Evolutionary conservation across 139 green algal genomes (phyloP), one percentile per base, ranked within the genome.

Genomic region (Yamagishiella unicocca): DNA sequence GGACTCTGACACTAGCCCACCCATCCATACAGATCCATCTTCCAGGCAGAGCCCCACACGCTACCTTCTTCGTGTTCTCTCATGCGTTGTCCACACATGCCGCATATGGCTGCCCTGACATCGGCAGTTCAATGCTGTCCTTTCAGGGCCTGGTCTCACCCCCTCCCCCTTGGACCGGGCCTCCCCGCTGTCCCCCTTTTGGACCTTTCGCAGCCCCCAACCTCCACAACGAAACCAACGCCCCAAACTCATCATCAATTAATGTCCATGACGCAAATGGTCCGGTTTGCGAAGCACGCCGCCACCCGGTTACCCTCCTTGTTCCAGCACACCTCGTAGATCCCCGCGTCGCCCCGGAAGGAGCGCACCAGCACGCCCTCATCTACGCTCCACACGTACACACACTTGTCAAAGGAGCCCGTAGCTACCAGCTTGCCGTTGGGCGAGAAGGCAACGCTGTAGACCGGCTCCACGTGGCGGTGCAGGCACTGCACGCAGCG

Each of bases 261-360:
- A 43, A 96, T 92, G 84, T 98, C 95, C 29, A 98, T 25, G 14
- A 98, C 93, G 46, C 79, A 91, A 3, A 98, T 90, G 12, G 86
- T 93, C 33, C 92, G 92, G 92, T 97, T 96, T 58, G 78, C 90
- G 73, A 94, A 97, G 87, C 95, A 96, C 2, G 96, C 96, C 35
- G 95, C 96, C 27, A 98, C 79, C 33, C 87, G 93, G 64, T 90
- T 81, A 12, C 96, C 96, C 29, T 93, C 88, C 66, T 85, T 85
- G 83, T 95, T 96, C 96, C 96, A 98, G 82, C 92, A 96, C 42
- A 98, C 93, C 86, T 98, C 96, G 76, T 97, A 98, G 43, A 98
- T 96, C 61, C 95, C 95, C 7, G 95, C 95, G 17, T 93, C 92
- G 0, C 92, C 96, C 46, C 90, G 80, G 90, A 93, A 96, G 6